phyloP scores from a whole-genome alignment of 192 early-diverging fungal genomes.

The Mortierella alpina region DNA sequence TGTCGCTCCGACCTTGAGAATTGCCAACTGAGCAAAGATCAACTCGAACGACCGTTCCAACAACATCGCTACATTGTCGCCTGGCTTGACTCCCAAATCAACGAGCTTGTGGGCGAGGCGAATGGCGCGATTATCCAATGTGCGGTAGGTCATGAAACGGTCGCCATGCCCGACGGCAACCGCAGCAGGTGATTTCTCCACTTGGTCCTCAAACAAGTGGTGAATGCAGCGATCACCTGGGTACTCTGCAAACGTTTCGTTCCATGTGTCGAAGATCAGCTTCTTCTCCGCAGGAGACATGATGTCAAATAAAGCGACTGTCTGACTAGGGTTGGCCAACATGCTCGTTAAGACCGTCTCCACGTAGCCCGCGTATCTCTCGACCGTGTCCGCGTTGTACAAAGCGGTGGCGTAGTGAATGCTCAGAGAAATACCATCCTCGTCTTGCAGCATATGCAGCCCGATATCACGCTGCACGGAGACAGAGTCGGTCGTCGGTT shows the following conservation, averaged over 20 bases:
- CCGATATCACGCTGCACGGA: no score
- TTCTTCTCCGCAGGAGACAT: background rate
- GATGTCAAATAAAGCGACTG: background rate
- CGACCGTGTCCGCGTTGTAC: no score
- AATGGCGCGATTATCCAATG: conserved; percentile 4
- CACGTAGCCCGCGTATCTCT: no score
- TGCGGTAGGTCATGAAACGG: background rate
- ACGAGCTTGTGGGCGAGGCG: conserved; percentile 5
- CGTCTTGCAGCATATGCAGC: no score
- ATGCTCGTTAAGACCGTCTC: background rate
- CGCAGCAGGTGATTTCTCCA: conserved; percentile 1
- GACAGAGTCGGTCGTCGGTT: no score
- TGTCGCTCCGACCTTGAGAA: conserved; percentile 6
- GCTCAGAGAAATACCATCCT: no score
- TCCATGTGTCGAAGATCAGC: no score
- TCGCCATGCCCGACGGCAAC: conserved; percentile 2
- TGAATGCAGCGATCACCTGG: background rate
- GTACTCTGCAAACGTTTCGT: no score
- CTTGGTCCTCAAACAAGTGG: conserved; percentile 4
- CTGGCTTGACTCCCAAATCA: background rate
- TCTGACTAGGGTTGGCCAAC: background rate
- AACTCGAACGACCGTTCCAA: conserved; percentile 9
- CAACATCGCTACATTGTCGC: conserved; percentile 1
- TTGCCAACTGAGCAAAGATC: background rate
- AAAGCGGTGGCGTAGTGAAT: no score